Base-by-base conservation (phyloP, 2,329 filamentous ascomycete genomes). In the Fusarium caatingaense region DNA sequence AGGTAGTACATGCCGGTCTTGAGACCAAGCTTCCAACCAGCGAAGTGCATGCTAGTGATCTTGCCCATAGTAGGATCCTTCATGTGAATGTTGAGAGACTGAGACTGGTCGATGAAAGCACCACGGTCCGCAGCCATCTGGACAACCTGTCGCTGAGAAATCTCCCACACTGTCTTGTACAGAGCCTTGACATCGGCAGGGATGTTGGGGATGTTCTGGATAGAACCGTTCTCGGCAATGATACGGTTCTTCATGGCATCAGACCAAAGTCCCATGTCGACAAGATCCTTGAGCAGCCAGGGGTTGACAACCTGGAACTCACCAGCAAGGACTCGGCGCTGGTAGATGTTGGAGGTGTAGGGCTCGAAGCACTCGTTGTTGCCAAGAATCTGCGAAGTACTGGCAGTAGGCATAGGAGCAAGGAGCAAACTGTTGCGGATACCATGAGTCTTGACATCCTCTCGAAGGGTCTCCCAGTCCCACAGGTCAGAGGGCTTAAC, bases 1-100 rank as follows among this genome's bases (percentile, higher is more conserved):
- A 99, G 91, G 84, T 99, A 99, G 90, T 99, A 99, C 96, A 99
- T 98, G 85, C 96, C 96, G 37, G 96, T 99, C 92, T 99, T 99
- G 74, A 99, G 89, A 78, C 96, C 96, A 72, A 98, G 91, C 88
- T 98, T 99, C 96, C 96, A 99, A 76, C 96, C 96, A 50, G 96
- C 89, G 79, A 99, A 99, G 86, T 99, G 96, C 96, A 99, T 99
- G 81, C 92, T 96, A 64, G 96, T 99, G 81, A 99, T 97, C 88
- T 99, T 99, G 84, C 96, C 96, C 95, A 99, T 98, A 54, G 94
- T 97, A 44, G 96, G 96, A 78, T 98, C 95, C 83, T 97, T 97
- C 91, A 99, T 94, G 87, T 99, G 96, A 75, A 99, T 98, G 87
- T 99, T 99, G 76, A 99, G 90, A 15, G 95, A 98, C 83, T 99